A percentile compares a stretch with the other conserved stretches of the same genome.
phyloP scores from a whole-genome alignment of 2,329 filamentous ascomycete genomes.

The Aschersonia sp. region DNA sequence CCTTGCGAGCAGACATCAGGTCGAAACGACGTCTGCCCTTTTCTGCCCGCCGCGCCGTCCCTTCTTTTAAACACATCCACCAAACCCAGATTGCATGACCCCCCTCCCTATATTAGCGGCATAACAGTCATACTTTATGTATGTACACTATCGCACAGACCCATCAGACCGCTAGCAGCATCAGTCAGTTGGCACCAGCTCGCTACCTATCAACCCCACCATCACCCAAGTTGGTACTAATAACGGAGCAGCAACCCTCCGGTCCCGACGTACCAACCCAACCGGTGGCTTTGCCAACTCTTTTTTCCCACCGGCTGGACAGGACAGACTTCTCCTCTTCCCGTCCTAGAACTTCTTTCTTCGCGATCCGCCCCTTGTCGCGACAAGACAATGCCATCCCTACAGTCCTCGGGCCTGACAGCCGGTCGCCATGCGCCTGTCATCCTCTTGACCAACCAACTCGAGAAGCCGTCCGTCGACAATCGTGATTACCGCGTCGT shows the following conservation, averaged over 20 bases:
- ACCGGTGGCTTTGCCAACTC: no score
- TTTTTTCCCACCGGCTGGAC: constrained; percentile 1
- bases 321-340: background rate
- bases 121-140: background rate
- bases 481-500: constrained; percentile 81
- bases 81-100: no score
- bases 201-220: background rate
- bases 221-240: background rate
- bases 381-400: constrained; percentile 14
- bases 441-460: constrained; percentile 44
- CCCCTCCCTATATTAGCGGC: no score
- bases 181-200: background rate
- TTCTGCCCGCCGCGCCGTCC: no score
- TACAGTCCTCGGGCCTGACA: constrained; percentile 19
- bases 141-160: constrained; percentile 1
- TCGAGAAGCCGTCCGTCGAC: constrained; percentile 77
- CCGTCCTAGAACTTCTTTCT: background rate
- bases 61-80: no score
- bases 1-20: no score
- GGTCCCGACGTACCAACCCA: background rate
- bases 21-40: no score
- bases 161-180: background rate
- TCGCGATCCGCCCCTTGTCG: constrained; percentile 1
- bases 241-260: background rate
- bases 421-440: constrained; percentile 15